A percentile compares a stretch with the other conserved stretches of the same genome.
Evolutionary conservation across 2,329 filamentous ascomycete species (phyloP).

Genomic region (Xylariaceae sp.): DNA sequence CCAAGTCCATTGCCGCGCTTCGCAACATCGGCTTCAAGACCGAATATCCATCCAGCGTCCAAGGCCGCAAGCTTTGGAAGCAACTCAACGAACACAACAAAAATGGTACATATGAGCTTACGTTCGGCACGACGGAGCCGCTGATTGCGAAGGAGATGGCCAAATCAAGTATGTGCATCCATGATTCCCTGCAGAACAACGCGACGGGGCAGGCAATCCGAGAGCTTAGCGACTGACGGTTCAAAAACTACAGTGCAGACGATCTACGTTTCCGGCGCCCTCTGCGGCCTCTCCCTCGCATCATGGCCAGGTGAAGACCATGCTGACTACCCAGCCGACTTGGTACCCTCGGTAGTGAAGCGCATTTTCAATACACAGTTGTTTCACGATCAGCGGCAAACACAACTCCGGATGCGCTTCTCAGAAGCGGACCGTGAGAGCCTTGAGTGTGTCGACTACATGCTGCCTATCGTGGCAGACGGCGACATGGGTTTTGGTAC

Average conservation of each 20-base stretch:
- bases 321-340: conserved; percentile 10
- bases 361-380: conserved; percentile 10
- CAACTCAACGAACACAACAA: conserved; percentile 8
- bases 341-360: conserved; percentile 9
- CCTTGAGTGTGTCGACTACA: conserved; percentile 34
- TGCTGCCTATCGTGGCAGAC: conserved; percentile 37
- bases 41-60: conserved; percentile 6
- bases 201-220: too few species aligned
- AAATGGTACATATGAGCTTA: conserved; percentile 9
- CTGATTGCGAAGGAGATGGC: conserved; percentile 10
- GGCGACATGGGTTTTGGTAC: conserved; percentile 40
- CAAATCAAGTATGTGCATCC: conserved; percentile 1
- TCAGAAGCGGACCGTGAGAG: conserved; percentile 21
- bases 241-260: conserved; percentile 1
- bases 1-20: conserved; percentile 9
- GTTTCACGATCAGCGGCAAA: conserved; percentile 11
- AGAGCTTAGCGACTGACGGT: not conserved
- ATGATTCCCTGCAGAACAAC: not conserved
- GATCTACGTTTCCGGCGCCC: conserved; percentile 9
- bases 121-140: conserved; percentile 9
- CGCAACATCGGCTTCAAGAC: conserved; percentile 9
- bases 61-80: conserved; percentile 9
- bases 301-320: conserved; percentile 9
- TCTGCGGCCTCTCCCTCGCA: conserved; percentile 8
- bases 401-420: conserved; percentile 2